Base-by-base conservation (phyloP, 192 early-diverging fungal species). In the Coemansia sp. region DNA sequence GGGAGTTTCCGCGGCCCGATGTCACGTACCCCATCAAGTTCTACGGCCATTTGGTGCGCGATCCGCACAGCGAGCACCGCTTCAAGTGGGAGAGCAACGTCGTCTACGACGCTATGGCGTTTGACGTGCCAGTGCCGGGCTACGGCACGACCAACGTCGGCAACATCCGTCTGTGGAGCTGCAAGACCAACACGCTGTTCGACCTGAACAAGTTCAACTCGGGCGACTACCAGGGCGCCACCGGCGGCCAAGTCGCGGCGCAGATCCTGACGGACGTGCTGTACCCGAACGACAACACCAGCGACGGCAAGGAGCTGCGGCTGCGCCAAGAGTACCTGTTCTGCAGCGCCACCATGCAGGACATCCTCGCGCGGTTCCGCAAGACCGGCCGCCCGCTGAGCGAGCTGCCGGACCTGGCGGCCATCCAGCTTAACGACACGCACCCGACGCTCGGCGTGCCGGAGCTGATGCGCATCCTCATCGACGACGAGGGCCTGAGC, bases 281-380 rank as follows among this genome's bases (percentile, higher is more conserved):
- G 72, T 99, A 99, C 79, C 97, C 97, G 39, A 99, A 99, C 74
- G 97, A 99, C 84, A 98, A 98, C 83, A 96, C 97, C 75, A 91
- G 90, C 89, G 91, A 92, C 59, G 97, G 97, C 62, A 99, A 99
- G 79, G 93, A 93, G 76, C 85, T 99, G 53, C 92, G 97, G 45
- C 84, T 99, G 70, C 97, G 97, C 84, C 97, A 99, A 84, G 95
- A 99, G 86, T 99, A 92, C 83, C 95, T 99, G 72, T 98, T 95
- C 86, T 94, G 94, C 56, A 89, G 89, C 27, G 96, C 94, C 43
- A 94, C 94, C 17, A 79, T 98, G 53, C 88, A 90, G 68, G 93
- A 93, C 76, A 93, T 91, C 67, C 86, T 99, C 53, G 91, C 93
- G 57, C 90, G 97, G 4, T 99, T 99, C 88, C 97, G 94, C 80